Evolutionary conservation across 768 basidiomycete species (phyloP).

Genomic region (Mycena albidolilacea): DNA sequence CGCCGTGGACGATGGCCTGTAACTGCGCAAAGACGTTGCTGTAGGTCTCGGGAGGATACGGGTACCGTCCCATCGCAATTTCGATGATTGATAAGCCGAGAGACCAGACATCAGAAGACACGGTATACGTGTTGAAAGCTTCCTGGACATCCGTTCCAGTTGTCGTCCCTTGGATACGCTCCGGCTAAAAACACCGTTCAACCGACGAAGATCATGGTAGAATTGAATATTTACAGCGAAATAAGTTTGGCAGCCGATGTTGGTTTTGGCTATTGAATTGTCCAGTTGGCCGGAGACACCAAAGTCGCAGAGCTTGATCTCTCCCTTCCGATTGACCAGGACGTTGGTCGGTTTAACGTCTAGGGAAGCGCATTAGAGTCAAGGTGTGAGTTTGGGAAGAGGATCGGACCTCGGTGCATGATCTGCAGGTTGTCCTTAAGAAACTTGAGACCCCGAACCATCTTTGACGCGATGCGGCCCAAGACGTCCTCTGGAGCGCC

Average conservation of each 20-base stretch:
- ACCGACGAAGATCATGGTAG: constrained; percentile 7
- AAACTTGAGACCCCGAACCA: constrained; percentile 94
- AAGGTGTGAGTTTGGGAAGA: constrained; percentile 12
- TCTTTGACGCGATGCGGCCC: constrained; percentile 82
- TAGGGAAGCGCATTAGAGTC: constrained; percentile 45
- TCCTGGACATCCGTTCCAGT: constrained; percentile 77
- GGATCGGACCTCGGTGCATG: constrained; percentile 66
- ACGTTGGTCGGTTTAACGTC: constrained; percentile 97
- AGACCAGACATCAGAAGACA: constrained; percentile 98
- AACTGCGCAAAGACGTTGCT: constrained; percentile 96
- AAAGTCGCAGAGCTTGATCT: constrained; percentile 97
- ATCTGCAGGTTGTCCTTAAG: constrained; percentile 95
- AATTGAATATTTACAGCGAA: constrained; percentile 83
- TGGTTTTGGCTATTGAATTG: constrained; percentile 96
- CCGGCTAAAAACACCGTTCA: constrained; percentile 70
- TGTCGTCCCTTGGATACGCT: constrained; percentile 88
- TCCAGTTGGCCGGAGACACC: constrained; percentile 99
- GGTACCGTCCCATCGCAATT: constrained; percentile 90
- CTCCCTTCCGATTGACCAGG: constrained; percentile 88
- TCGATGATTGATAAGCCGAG: constrained; percentile 95
- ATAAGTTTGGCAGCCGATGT: constrained; percentile 98
- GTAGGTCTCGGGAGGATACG: constrained; percentile 98
- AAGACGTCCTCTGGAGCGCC: constrained; percentile 87
- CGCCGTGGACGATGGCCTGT: constrained; percentile 96
- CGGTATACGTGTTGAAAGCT: constrained; percentile 91